phyloP scores from a whole-genome alignment of 371 early-diverging fungal genomes.

The Mortierella sp. region DNA sequence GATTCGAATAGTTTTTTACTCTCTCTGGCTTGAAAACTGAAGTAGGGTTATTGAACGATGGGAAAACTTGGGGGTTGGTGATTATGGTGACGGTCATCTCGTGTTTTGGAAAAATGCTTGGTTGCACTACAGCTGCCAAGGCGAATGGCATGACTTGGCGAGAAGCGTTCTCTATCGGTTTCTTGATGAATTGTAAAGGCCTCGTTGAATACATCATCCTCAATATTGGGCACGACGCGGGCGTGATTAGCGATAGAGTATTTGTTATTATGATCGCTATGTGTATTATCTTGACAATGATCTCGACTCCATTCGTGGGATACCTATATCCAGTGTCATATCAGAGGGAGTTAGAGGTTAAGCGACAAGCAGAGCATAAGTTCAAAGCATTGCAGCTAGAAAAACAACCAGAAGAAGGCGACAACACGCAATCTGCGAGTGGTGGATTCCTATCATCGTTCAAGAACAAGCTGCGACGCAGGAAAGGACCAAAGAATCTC shows the following conservation, averaged over 20 bases:
- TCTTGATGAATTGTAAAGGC: slow-evolving; percentile 96
- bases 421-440: background rate
- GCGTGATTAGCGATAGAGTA: slow-evolving; percentile 79
- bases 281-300: slow-evolving; percentile 57
- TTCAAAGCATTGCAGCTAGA: slow-evolving; percentile 3
- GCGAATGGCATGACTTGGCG: slow-evolving; percentile 77
- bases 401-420: background rate
- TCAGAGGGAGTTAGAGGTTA: slow-evolving; percentile 42
- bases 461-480: slow-evolving; percentile 5
- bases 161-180: slow-evolving; percentile 88
- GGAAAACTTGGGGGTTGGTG: slow-evolving; percentile 81
- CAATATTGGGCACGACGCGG: slow-evolving; percentile 89
- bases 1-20: slow-evolving; percentile 83
- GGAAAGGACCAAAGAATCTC: slow-evolving; percentile 8
- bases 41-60: slow-evolving; percentile 78
- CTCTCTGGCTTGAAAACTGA: slow-evolving; percentile 92
- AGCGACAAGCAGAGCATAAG: slow-evolving; percentile 41
- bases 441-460: slow-evolving; percentile 20
- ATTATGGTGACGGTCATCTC: slow-evolving; percentile 80
- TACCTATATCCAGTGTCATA: slow-evolving; percentile 46
- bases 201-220: slow-evolving; percentile 95
- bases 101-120: slow-evolving; percentile 87
- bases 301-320: slow-evolving; percentile 39
- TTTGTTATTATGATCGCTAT: slow-evolving; percentile 92
- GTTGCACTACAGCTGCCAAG: slow-evolving; percentile 80